Evolutionary conservation across 139 green algal genomes (phyloP), one percentile per base, ranked within the genome.

Genomic region (Tetradesmus obliquus): DNA sequence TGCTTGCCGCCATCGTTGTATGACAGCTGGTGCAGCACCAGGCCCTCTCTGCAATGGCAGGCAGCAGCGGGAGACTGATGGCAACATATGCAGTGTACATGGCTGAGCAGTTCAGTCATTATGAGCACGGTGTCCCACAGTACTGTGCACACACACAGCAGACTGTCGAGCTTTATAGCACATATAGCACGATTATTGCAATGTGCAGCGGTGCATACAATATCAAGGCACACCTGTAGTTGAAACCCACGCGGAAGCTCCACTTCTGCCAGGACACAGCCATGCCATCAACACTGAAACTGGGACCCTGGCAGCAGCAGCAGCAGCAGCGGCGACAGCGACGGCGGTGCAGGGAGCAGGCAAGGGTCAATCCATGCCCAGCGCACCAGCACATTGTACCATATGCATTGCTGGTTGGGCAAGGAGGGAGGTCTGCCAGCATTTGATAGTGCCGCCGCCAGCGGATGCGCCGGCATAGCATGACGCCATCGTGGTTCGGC

Each of bases 241-340:
- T 98, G 93, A 98, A 99, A 66, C 96, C 94, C 9, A 99, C 83
- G 1, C 94, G 93, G 92, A 99, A 95, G 54, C 86, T 86, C 97
- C 97, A 99, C 91, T 97, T 96, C 88, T 98, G 95, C 97, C 97
- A 98, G 55, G 12, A 85, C 17, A 98, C 93, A 0, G 79, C 17
- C 86, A 96, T 95, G 90, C 97, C 97, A 2, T 96, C 87, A 51
- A 98, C 94, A 19, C 19, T 83, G 81, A 97, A 98, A 88, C 92
- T 95, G 58, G 96, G 96, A 5, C 97, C 97, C 92, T 98, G 94
- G 1, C 15, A 15, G 53, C 54, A 87, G 82, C 74, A 54, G 74
- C 32, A 45, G 32, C 32, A 45, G 32, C 32, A 45, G 32, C 32
- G 32, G 32, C 32, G 32, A 45, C 32, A 45, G 32, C 32, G 32